Evolutionary conservation across 1,139 yeast species (phyloP), one percentile per base, ranked within the genome.

Genomic region (Suhomyces guaymorum): DNA sequence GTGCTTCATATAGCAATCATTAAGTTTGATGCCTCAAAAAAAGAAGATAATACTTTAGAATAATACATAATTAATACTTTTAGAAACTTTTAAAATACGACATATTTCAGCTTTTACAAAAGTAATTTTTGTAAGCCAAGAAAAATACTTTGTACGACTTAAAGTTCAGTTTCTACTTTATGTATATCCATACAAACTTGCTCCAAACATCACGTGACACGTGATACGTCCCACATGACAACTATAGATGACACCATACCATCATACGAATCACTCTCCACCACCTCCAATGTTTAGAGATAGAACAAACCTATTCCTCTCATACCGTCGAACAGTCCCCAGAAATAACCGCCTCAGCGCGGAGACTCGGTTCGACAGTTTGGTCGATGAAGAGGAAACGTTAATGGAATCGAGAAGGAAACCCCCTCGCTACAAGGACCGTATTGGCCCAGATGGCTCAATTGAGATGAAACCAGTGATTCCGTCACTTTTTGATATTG

Each of bases 401-500:
- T 59, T 77, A 28, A 73, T 75, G 50, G 41, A 44, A 39, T 44
- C 52, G 32, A 34, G 60, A 43, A 39, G 54, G 32, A 23, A 44
- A 23, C 35, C 35, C 21, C 28, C 34, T 14, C 37, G 26, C 10
- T 43, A 39, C 32, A 38, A 37, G 26, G 44, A 43, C 20, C 44
- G 43, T 17, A 44, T 43, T 18, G 52, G 46, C 13, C 42, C 48
- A 16, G 52, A 52, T 32, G 61, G 48, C 5, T 52, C 52, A 4
- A 69, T 75, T 30, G 82, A 73, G 48, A 51, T 78, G 60, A 65
- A 66, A 29, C 67, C 75, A 5, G 62, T 86, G 43, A 90, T 92
- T 10, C 97, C 96, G 2, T 73, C 81, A 21, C 82, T 89, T 61
- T 73, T 85, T 37, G 95, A 86, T 43, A 71, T 85, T 17, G 75